Conservation (phyloP, 2,329 filamentous ascomycete species). For the Scolecobasidium constrictum region DNA sequence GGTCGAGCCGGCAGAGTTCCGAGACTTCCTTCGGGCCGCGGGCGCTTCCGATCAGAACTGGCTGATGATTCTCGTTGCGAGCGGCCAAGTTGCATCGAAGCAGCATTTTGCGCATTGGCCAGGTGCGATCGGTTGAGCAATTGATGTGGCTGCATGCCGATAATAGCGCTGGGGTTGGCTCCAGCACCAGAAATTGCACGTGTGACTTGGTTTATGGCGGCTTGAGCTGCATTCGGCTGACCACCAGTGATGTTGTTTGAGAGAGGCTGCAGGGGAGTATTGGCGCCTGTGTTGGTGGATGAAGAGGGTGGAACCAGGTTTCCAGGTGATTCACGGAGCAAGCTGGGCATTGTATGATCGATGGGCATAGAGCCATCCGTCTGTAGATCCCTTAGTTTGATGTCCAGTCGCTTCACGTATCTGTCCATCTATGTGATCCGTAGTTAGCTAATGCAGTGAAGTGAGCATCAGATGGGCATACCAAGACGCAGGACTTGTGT, state of each 20-base stretch:
- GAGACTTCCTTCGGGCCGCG: constrained; percentile 43
- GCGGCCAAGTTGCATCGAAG: constrained; percentile 27
- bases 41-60: constrained; percentile 46
- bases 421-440: constrained; percentile 38
- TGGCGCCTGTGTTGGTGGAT: constrained; percentile 31
- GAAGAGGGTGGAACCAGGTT: constrained; percentile 38
- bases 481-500: constrained; percentile 51
- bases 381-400: constrained; percentile 49
- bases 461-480: constrained; percentile 45
- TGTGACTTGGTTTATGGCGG: background rate
- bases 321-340: constrained; percentile 38
- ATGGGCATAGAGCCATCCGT: constrained; percentile 48
- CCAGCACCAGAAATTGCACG: constrained; percentile 1
- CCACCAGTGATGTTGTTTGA: constrained; percentile 10
- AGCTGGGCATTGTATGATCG: constrained; percentile 48
- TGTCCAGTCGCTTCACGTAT: constrained; percentile 51
- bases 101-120: constrained; percentile 12
- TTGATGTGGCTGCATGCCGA: constrained; percentile 12
- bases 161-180: constrained; percentile 11
- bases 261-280: constrained; percentile 42
- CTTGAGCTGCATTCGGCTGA: background rate
- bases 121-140: constrained; percentile 14
- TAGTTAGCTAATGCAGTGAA: background rate
- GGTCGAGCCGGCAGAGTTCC: constrained; percentile 42
- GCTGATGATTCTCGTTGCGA: constrained; percentile 44